Evolutionary conservation across 352 stramenopile genomes (phyloP).

Genomic region (Globisporangium echinulatum): DNA sequence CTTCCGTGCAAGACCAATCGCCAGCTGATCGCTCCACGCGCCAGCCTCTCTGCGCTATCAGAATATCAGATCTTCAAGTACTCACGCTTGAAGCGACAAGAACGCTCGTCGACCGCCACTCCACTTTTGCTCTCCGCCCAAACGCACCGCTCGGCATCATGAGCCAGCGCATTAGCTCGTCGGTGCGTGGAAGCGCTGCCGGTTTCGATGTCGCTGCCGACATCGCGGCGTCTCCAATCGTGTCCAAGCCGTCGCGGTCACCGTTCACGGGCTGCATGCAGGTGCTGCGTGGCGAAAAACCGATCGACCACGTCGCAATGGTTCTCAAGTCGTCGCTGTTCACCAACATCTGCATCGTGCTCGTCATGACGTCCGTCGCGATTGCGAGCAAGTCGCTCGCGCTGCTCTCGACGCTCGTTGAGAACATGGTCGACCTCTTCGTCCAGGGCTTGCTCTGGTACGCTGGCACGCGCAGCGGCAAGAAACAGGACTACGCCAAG

Average conservation of each 20-base stretch:
- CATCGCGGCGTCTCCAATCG: not conserved
- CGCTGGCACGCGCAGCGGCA: slow-evolving; percentile 73
- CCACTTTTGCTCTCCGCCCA: no score
- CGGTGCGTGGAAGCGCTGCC: slow-evolving; percentile 3
- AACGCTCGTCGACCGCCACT: no score
- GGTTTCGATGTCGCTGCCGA: not conserved
- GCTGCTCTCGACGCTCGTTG: slow-evolving; percentile 86
- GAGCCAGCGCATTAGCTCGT: slow-evolving; percentile 16
- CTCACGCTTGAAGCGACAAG: no score
- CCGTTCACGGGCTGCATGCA: slow-evolving; percentile 17
- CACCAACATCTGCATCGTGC: slow-evolving; percentile 62
- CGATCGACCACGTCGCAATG: slow-evolving; percentile 46
- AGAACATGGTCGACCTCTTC: slow-evolving; percentile 92
- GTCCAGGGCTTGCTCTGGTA: slow-evolving; percentile 88
- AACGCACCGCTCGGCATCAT: not conserved
- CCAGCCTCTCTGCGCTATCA: no score
- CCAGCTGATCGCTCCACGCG: no score
- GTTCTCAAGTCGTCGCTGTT: slow-evolving; percentile 48
- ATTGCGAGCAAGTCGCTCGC: slow-evolving; percentile 81
- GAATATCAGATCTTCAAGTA: no score
- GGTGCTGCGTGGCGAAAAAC: slow-evolving; percentile 24
- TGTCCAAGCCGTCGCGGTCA: slow-evolving; percentile 8
- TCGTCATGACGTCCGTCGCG: slow-evolving; percentile 65
- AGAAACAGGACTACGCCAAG: slow-evolving; percentile 78
- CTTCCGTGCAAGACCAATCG: not conserved